Conservation (phyloP, 2,329 filamentous ascomycete species). For the Apiospora rasikravindrae region DNA sequence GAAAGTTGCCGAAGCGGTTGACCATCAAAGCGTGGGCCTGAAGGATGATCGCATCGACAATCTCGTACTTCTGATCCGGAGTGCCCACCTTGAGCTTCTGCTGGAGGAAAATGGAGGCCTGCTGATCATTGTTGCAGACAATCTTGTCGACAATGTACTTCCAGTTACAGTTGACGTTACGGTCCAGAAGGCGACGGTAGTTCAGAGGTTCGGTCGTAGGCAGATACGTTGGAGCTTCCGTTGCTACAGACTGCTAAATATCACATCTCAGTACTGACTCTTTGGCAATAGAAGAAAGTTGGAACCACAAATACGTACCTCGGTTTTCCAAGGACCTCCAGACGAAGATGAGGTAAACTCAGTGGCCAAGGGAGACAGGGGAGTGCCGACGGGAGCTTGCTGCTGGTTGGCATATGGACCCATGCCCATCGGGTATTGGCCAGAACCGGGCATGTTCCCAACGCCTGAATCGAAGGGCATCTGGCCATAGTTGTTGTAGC, state of each 20-base stretch:
- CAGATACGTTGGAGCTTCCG: slow-evolving; percentile 77
- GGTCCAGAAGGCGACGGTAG: slow-evolving; percentile 92
- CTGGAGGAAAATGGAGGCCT: slow-evolving; percentile 97
- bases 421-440: slow-evolving; percentile 43
- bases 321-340: slow-evolving; percentile 57
- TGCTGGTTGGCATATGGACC: slow-evolving; percentile 36
- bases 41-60: slow-evolving; percentile 93
- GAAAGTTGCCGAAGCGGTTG: slow-evolving; percentile 97
- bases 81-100: slow-evolving; percentile 98
- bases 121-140: slow-evolving; percentile 98
- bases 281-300: slow-evolving; percentile 31
- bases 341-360: slow-evolving; percentile 69
- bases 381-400: slow-evolving; percentile 51
- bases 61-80: slow-evolving; percentile 93
- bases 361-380: slow-evolving; percentile 74
- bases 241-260: slow-evolving; percentile 47
- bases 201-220: slow-evolving; percentile 91
- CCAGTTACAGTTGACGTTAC: slow-evolving; percentile 98
- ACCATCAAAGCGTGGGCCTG: slow-evolving; percentile 97
- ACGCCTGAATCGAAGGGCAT: slow-evolving; percentile 41
- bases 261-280: slow-evolving; percentile 19
- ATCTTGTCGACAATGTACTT: slow-evolving; percentile 99
- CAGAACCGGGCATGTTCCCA: slow-evolving; percentile 34
- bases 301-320: slow-evolving; percentile 48
- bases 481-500: slow-evolving; percentile 41